A percentile compares a stretch with the other conserved stretches of the same genome.
phyloP scores from a whole-genome alignment of 2,329 filamentous ascomycete genomes.

The Dactylellina cionopaga region DNA sequence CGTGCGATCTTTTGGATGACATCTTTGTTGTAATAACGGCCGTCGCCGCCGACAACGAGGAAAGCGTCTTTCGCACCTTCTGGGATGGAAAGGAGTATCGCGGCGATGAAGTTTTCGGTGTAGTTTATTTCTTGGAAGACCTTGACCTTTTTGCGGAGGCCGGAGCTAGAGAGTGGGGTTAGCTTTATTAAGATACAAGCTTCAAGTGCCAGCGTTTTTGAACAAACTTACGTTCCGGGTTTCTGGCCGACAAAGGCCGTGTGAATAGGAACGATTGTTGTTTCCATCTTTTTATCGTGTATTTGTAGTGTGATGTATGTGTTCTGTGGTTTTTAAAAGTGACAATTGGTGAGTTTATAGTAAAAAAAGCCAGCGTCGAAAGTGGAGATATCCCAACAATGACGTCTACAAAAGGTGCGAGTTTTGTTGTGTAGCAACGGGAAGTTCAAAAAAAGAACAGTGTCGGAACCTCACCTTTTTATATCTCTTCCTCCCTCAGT shows the following conservation, averaged over 20 bases:
- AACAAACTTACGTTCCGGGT: slow-evolving; percentile 89
- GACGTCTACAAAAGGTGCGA: slow-evolving; percentile 22
- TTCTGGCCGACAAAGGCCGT: slow-evolving; percentile 77
- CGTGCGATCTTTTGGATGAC: slow-evolving; percentile 96
- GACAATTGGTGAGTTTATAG: too few relatives aligned
- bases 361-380: too few relatives aligned
- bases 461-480: slow-evolving; percentile 12
- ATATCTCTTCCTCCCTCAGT: background rate
- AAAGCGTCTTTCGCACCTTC: slow-evolving; percentile 88
- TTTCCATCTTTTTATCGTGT: slow-evolving; percentile 15
- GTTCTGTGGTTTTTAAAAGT: too few relatives aligned
- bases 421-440: too few relatives aligned
- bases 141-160: slow-evolving; percentile 98
- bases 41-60: slow-evolving; percentile 97
- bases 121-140: slow-evolving; percentile 96
- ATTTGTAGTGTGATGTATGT: too few relatives aligned
- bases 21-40: slow-evolving; percentile 95
- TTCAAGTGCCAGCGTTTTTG: background rate
- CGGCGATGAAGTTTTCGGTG: slow-evolving; percentile 93
- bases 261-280: slow-evolving; percentile 39
- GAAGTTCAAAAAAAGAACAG: too few relatives aligned
- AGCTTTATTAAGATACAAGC: slow-evolving; percentile 28
- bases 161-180: slow-evolving; percentile 72
- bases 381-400: slow-evolving; percentile 28
- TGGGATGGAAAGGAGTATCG: slow-evolving; percentile 94